Base-by-base conservation (phyloP, 768 basidiomycete genomes). In the Trametes meyenii region DNA sequence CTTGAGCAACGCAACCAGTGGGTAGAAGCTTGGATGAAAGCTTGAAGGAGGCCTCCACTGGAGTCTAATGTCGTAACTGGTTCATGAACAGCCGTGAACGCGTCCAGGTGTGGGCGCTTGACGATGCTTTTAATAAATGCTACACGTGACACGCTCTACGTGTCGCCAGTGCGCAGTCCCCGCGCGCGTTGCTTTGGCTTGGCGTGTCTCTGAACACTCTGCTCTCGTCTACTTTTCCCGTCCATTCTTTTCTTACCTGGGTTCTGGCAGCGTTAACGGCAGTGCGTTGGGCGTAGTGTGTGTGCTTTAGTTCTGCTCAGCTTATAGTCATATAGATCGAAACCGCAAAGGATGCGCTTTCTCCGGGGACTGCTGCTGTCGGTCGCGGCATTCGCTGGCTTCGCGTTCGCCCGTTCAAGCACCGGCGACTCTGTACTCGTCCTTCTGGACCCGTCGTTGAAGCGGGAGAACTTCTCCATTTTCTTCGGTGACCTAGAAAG, bases 401-500 rank as follows among this genome's bases (percentile, higher is more conserved):
- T 64, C 50, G 58, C 62, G 49, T 55, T 55, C 19, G 62, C 62
- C 33, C 52, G 58, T 68, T 93, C 92, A n/a, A 92, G 91, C 75
- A 79, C 87, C 11, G 92, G 90, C 14, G 81, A 89, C 74, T 88
- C 86, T 29, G 90, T 97, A 17, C 83, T 98, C 14, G 90, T 97
- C 48, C 81, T 96, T 14, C 79, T 96, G 36, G 94, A 98, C 71
- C 83, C 87, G 1, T 78, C 77, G 35, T 75, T 88, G n/a, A 79
- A 84, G 69, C 83, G 81, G 72, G 75, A 77, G 13, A 81, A 89
- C 66, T 98, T 89, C 73, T 89, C 89, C 11, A 76, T 87, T 69
- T 96, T 97, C 83, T 96, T 93, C 74, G 74, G 81, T 55, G 87
- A 85, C 17, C 78, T 98, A 50, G 80, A 84, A 78, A 84, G 95